Percentiles rank a stretch among this genome's conserved stretches.
Conservation (phyloP, 306 rosid species). For the Astragalus glycyphyllos region DNA sequence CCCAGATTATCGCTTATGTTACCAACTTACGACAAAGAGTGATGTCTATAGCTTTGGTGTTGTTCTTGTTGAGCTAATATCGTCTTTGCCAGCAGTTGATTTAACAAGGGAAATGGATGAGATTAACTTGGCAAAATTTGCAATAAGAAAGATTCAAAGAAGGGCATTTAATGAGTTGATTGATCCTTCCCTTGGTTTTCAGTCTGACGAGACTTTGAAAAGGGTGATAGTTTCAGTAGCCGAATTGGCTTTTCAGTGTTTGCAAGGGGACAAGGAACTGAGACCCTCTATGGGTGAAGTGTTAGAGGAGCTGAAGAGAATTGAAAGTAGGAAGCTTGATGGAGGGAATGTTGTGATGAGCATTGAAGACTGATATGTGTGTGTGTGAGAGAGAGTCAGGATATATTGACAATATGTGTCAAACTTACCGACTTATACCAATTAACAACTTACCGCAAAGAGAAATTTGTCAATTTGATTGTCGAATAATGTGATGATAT, state of each 20-base stretch:
- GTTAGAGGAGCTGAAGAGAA: conserved; percentile 36
- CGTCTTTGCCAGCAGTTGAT: conserved; percentile 72
- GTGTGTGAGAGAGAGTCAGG: too few relatives aligned
- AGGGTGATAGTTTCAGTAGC: conserved; percentile 34
- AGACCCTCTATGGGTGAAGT: conserved; percentile 51
- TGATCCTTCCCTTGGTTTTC: conserved; percentile 45
- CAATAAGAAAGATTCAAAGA: conserved; percentile 37
- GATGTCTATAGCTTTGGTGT: conserved; percentile 76
- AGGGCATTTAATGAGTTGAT: conserved; percentile 24
- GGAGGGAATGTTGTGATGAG: not conserved
- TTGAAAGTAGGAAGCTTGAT: conserved; percentile 31
- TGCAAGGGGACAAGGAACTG: conserved; percentile 42
- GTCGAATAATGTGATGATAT: too few relatives aligned
- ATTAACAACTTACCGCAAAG: too few relatives aligned
- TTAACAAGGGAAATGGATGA: conserved; percentile 49
- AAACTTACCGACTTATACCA: too few relatives aligned
- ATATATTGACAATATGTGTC: too few relatives aligned
- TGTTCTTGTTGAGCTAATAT: conserved; percentile 64
- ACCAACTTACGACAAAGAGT: conserved; percentile 70
- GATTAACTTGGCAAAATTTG: conserved; percentile 44
- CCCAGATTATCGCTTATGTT: conserved; percentile 65
- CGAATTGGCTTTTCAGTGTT: conserved; percentile 45
- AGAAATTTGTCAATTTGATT: too few relatives aligned
- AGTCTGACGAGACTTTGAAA: conserved; percentile 23
- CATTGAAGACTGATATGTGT: too few relatives aligned